phyloP scores from a whole-genome alignment of 345 rosid species.

The Arabis hirsuta region DNA sequence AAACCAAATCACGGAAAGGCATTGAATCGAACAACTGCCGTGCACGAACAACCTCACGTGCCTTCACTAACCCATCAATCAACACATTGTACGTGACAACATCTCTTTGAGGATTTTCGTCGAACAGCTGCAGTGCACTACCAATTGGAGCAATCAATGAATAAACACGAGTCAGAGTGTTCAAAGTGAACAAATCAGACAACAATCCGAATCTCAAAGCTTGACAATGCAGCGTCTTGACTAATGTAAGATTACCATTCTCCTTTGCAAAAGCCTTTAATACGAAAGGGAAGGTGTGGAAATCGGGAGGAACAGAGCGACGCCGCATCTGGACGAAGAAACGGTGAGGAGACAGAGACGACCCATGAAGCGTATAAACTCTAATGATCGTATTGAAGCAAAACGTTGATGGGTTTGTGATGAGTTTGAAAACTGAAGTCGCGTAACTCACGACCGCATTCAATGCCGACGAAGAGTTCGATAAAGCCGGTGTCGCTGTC shows the following conservation, averaged over 20 bases:
- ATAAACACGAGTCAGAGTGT: conserved; percentile 55
- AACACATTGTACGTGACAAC: conserved; percentile 62
- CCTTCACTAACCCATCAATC: conserved; percentile 64
- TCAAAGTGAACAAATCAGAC: conserved; percentile 58
- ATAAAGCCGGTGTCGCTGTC: neutral
- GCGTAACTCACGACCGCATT: conserved; percentile 45
- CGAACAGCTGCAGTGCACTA: conserved; percentile 54
- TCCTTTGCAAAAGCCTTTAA: conserved; percentile 64
- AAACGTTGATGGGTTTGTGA: conserved; percentile 61
- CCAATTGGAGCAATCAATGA: conserved; percentile 14
- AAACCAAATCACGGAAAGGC: conserved; percentile 64
- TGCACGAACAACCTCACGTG: conserved; percentile 55
- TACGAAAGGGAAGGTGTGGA: conserved; percentile 65
- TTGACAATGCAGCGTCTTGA: conserved; percentile 55
- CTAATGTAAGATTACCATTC: conserved; percentile 30
- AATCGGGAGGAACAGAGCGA: conserved; percentile 59
- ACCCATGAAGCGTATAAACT: conserved; percentile 53
- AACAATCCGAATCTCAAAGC: conserved; percentile 55
- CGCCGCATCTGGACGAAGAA: conserved; percentile 64
- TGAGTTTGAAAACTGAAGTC: conserved; percentile 47
- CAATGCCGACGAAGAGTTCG: neutral
- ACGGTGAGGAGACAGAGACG: conserved; percentile 56
- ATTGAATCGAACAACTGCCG: conserved; percentile 57
- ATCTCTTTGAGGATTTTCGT: conserved; percentile 59
- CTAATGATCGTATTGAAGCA: conserved; percentile 62